Conservation (phyloP, 2,329 filamentous ascomycete species). For the Penicillium sp. region DNA sequence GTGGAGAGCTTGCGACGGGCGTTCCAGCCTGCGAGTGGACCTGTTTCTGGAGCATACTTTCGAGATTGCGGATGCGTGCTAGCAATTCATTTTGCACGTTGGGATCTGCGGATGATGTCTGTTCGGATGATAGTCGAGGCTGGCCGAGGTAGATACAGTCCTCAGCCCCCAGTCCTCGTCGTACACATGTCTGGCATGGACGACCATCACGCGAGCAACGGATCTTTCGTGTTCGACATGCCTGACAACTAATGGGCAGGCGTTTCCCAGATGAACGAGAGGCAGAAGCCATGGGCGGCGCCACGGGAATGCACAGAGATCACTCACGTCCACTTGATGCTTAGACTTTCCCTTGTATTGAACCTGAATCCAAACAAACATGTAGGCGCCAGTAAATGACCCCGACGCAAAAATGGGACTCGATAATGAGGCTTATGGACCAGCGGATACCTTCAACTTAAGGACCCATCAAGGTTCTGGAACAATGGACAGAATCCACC, state of each 20-base stretch:
- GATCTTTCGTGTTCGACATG: conserved; percentile 42
- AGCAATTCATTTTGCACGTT: conserved; percentile 33
- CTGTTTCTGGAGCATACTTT: conserved; percentile 37
- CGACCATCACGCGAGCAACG: conserved; percentile 39
- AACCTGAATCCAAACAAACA: neutral
- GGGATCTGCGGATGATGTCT: conserved; percentile 21
- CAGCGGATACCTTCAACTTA: neutral
- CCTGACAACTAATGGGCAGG: conserved; percentile 42
- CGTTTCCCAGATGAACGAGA: conserved; percentile 33
- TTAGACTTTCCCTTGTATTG: neutral
- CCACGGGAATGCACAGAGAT: neutral
- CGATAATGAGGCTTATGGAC: neutral
- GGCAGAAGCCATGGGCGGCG: conserved; percentile 21
- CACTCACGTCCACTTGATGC: neutral
- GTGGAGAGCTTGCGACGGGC: conserved; percentile 26
- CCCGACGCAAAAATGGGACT: neutral
- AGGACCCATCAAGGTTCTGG: neutral
- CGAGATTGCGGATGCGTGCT: conserved; percentile 36
- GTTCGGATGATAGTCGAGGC: conserved; percentile 30
- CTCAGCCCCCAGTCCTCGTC: conserved; percentile 36
- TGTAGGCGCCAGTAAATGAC: neutral
- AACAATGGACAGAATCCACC: neutral
- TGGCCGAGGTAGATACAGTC: conserved; percentile 40
- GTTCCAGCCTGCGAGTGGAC: conserved; percentile 23
- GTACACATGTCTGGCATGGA: conserved; percentile 41